These are phyloP conservation scores for Rhizodiscina lignyota DNA, from an alignment of 495 filamentous ascomycete species.

Conservation along the genomic window DNA sequence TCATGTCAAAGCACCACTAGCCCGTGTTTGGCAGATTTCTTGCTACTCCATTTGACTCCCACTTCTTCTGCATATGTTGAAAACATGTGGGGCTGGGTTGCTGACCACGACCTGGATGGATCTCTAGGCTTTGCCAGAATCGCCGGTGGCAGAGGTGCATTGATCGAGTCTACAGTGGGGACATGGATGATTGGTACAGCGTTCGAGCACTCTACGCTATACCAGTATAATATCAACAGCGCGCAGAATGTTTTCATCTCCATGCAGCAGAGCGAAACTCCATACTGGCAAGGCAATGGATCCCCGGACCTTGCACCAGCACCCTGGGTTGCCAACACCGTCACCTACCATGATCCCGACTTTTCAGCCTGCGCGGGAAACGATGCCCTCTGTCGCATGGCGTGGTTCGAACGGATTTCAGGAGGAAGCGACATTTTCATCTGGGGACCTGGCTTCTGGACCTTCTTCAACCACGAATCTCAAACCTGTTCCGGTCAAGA, in stretches of 20 bases:
- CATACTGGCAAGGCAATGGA: slow-evolving; percentile 4
- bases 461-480: too few species aligned
- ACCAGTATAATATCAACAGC: slow-evolving; percentile 3
- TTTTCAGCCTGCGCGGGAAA: background rate
- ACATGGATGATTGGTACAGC: background rate
- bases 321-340: background rate
- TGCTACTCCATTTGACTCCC: slow-evolving; percentile 30
- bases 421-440: too few species aligned
- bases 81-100: slow-evolving; percentile 43
- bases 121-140: slow-evolving; percentile 33
- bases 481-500: too few species aligned
- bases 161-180: slow-evolving; percentile 1
- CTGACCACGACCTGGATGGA: slow-evolving; percentile 35
- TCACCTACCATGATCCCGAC: slow-evolving; percentile 2
- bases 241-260: slow-evolving; percentile 4
- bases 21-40: slow-evolving; percentile 34
- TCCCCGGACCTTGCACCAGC: background rate
- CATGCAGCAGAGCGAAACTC: slow-evolving; percentile 2
- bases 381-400: slow-evolving; percentile 3
- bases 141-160: slow-evolving; percentile 24
- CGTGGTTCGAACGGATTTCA: slow-evolving; percentile 1
- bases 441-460: too few species aligned
- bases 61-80: slow-evolving; percentile 36
- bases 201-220: slow-evolving; percentile 2
- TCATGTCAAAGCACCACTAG: slow-evolving; percentile 20